These are phyloP conservation scores for Rosa chinensis DNA, from an alignment of 306 rosid species.

Conservation along the genomic window DNA sequence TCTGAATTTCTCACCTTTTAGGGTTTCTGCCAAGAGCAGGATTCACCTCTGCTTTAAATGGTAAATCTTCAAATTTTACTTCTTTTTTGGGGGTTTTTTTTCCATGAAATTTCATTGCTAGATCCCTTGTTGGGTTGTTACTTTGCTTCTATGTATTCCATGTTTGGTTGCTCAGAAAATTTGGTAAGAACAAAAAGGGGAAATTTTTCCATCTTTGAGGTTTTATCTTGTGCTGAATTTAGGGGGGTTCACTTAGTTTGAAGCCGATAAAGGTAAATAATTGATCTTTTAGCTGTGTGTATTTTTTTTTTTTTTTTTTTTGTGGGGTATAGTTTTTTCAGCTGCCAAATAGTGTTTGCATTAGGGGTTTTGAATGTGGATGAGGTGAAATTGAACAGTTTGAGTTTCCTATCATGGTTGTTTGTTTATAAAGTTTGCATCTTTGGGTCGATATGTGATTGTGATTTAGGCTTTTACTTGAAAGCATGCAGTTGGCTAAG, in stretches of 20 bases:
- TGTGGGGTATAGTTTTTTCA: neutral
- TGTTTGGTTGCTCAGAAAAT: slow-evolving; percentile 22
- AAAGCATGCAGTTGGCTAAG: slow-evolving; percentile 20
- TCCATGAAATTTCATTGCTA: neutral
- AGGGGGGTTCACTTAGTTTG: neutral
- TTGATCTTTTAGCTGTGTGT: neutral
- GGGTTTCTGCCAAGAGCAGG: slow-evolving; percentile 41
- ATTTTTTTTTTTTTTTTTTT: neutral
- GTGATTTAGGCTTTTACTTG: slow-evolving; percentile 1
- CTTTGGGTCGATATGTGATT: neutral
- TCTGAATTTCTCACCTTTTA: slow-evolving; percentile 17
- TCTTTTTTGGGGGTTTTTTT: neutral
- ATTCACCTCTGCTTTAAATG: slow-evolving; percentile 28
- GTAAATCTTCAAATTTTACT: slow-evolving; percentile 20
- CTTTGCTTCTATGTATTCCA: neutral
- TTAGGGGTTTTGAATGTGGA: slow-evolving; percentile 5
- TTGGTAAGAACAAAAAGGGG: neutral
- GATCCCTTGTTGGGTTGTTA: slow-evolving; percentile 18
- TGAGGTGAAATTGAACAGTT: neutral
- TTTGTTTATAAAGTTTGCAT: neutral
- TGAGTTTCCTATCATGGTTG: neutral
- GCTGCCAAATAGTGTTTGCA: neutral
- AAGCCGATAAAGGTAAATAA: neutral
- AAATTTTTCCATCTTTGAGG: neutral
- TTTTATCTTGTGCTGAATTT: slow-evolving; percentile 1